A percentile compares a stretch with the other conserved stretches of the same genome.
These are phyloP conservation scores for Lipomyces starkeyi DNA, from an alignment of 805 yeast species.

Conservation along the genomic window DNA sequence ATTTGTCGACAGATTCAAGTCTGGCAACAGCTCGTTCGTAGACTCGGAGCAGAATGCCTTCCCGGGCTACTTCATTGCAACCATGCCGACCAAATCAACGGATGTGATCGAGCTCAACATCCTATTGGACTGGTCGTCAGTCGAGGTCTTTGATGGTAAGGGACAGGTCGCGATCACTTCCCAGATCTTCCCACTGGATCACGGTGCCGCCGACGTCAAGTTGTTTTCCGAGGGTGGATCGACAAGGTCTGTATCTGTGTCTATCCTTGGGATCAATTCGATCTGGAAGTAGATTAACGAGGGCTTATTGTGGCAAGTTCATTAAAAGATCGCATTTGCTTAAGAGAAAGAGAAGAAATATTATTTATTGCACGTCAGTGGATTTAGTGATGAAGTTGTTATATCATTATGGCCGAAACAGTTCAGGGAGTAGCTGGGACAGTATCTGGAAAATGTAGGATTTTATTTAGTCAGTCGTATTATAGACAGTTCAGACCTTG, in stretches of 20 bases:
- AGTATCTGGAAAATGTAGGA: no score
- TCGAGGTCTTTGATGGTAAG: constrained; percentile 8
- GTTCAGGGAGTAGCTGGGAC: no score
- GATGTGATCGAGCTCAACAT: background rate
- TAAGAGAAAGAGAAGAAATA: no score
- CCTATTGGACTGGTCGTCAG: constrained; percentile 15
- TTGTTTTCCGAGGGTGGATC: constrained; percentile 7
- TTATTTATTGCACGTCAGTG: no score
- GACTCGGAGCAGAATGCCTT: background rate
- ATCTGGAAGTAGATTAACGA: background rate
- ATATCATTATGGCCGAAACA: no score
- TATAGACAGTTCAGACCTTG: no score
- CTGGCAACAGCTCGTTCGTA: constrained; percentile 1
- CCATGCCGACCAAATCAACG: background rate
- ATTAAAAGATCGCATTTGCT: no score
- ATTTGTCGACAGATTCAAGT: constrained; percentile 7
- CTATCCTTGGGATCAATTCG: background rate
- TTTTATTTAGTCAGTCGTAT: no score
- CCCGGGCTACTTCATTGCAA: constrained; percentile 1
- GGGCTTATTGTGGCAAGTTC: no score
- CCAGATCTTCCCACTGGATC: constrained; percentile 6
- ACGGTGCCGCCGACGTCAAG: constrained; percentile 1
- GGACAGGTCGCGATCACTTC: constrained; percentile 7
- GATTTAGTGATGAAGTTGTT: no score
- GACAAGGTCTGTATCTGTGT: background rate